A percentile compares a stretch with the other conserved stretches of the same genome.
phyloP scores from a whole-genome alignment of 202 grass and related monocot genomes.

The Musa balbisiana region DNA sequence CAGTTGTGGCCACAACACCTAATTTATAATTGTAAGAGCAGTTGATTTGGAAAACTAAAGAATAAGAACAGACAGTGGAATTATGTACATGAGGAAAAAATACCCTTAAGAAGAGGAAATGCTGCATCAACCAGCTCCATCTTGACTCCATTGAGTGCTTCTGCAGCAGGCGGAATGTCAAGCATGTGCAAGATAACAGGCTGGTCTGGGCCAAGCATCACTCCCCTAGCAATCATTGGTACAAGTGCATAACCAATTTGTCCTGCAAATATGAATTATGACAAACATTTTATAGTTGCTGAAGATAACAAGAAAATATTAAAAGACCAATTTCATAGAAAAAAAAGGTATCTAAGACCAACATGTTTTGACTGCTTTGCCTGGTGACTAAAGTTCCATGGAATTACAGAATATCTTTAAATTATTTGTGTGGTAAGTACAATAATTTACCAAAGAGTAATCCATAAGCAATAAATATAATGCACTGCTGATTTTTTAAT shows the following conservation, averaged over 20 bases:
- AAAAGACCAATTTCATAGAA: background rate
- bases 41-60: background rate
- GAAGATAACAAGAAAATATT: background rate
- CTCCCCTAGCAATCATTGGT: constrained; percentile 94
- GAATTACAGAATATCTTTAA: background rate
- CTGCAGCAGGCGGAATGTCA: constrained; percentile 80
- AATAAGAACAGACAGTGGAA: background rate
- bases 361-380: background rate
- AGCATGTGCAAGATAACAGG: constrained; percentile 99
- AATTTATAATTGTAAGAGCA: constrained; percentile 15
- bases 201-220: constrained; percentile 86
- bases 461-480: no score
- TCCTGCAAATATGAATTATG: constrained; percentile 34
- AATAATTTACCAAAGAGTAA: background rate
- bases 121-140: constrained; percentile 99
- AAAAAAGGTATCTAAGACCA: background rate
- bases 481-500: no score
- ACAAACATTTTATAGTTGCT: background rate
- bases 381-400: background rate
- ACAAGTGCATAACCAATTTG: constrained; percentile 99
- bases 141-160: constrained; percentile 91
- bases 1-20: constrained; percentile 90
- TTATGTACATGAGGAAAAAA: background rate
- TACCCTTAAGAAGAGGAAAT: constrained; percentile 98
- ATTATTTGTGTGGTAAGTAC: background rate